phyloP scores from a whole-genome alignment of 2,329 filamentous ascomycete genomes.

The Aspergillus sp. region DNA sequence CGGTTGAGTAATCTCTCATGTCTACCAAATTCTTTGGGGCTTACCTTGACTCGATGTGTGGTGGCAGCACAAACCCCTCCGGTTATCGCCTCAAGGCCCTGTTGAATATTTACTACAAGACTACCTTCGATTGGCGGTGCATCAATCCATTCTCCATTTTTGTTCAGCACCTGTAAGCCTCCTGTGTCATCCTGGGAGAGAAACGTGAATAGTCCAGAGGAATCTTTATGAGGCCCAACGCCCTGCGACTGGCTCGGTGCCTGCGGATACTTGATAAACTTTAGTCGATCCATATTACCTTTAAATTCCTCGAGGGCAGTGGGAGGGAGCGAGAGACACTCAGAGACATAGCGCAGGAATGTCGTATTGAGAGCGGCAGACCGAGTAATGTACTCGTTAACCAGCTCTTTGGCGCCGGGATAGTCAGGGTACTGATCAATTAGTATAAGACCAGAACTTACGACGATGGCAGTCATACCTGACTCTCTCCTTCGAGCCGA shows the following conservation, averaged over 20 bases:
- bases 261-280: conserved; percentile 51
- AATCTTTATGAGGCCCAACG: conserved; percentile 54
- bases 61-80: conserved; percentile 46
- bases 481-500: conserved; percentile 26
- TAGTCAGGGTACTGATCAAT: conserved; percentile 20
- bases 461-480: conserved; percentile 11
- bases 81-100: conserved; percentile 52
- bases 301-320: conserved; percentile 46
- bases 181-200: conserved; percentile 39
- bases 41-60: conserved; percentile 31
- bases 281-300: conserved; percentile 46
- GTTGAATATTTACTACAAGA: conserved; percentile 44
- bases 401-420: conserved; percentile 16
- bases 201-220: conserved; percentile 39
- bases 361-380: conserved; percentile 44
- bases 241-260: conserved; percentile 39
- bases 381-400: conserved; percentile 46
- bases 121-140: conserved; percentile 38
- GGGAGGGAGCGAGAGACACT: conserved; percentile 44
- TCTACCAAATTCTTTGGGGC: not conserved
- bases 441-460: not conserved
- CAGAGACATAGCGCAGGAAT: conserved; percentile 52
- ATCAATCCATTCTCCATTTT: conserved; percentile 40
- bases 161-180: conserved; percentile 43
- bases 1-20: too few species aligned